phyloP scores from a whole-genome alignment of 257 asterid genomes.

The Pogostemon cablin region DNA sequence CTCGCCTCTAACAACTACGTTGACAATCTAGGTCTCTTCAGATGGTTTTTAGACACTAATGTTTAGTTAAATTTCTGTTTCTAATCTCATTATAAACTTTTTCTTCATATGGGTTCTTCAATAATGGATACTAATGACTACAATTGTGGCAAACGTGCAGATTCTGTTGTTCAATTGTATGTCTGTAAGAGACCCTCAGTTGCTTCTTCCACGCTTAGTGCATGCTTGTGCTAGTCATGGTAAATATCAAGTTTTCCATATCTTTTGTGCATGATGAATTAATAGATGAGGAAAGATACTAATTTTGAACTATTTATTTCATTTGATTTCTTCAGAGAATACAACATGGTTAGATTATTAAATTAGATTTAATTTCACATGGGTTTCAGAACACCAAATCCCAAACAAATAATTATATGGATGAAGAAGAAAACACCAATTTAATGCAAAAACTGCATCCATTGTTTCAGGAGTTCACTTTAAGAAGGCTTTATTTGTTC shows the following conservation, averaged over 20 bases:
- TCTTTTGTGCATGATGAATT: slow-evolving; percentile 20
- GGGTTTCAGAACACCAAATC: background rate
- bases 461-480: slow-evolving; percentile 74
- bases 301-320: slow-evolving; percentile 7
- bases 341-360: slow-evolving; percentile 15
- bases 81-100: slow-evolving; percentile 8
- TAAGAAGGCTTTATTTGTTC: slow-evolving; percentile 89
- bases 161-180: slow-evolving; percentile 93
- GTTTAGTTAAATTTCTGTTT: slow-evolving; percentile 13
- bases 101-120: slow-evolving; percentile 11
- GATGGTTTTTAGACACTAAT: background rate
- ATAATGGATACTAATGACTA: slow-evolving; percentile 31
- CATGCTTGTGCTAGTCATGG: slow-evolving; percentile 81
- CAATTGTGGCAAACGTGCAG: slow-evolving; percentile 54
- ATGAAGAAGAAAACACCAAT: background rate
- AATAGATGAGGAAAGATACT: slow-evolving; percentile 23
- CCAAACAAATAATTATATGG: background rate
- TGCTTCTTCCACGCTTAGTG: slow-evolving; percentile 83
- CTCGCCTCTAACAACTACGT: background rate
- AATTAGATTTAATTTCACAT: slow-evolving; percentile 8
- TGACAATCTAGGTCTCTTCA: background rate
- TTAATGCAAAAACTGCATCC: slow-evolving; percentile 14
- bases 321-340: slow-evolving; percentile 18
- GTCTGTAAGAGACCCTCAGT: slow-evolving; percentile 94
- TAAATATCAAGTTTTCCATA: slow-evolving; percentile 42